A percentile compares a stretch with the other conserved stretches of the same genome.
phyloP scores from a whole-genome alignment of 1,139 yeast species.

The Lizanozyma gosingica region DNA sequence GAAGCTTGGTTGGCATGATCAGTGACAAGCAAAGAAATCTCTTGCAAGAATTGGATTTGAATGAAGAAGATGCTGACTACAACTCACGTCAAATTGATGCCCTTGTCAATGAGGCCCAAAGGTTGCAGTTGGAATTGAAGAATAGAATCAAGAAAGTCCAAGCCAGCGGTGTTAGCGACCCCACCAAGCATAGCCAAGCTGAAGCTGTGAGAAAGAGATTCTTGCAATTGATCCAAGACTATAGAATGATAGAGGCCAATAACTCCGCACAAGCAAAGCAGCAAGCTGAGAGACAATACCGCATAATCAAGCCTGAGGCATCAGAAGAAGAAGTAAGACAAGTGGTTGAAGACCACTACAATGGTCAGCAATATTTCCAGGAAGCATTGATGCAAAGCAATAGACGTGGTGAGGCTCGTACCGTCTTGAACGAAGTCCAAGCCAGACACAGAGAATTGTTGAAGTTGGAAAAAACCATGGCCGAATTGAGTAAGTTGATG shows the following conservation, averaged over 20 bases:
- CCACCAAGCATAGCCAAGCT: constrained; percentile 82
- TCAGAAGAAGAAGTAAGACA: constrained; percentile 74
- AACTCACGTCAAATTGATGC: constrained; percentile 71
- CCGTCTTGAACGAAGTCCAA: constrained; percentile 93
- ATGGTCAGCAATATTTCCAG: constrained; percentile 86
- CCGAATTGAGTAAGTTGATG: constrained; percentile 89
- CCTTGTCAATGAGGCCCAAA: constrained; percentile 69
- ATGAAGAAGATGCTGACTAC: constrained; percentile 67
- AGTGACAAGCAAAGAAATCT: constrained; percentile 76
- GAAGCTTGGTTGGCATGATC: constrained; percentile 65
- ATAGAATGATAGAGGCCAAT: constrained; percentile 78
- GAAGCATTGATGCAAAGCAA: constrained; percentile 88
- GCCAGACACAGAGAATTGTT: constrained; percentile 92
- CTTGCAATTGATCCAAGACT: constrained; percentile 76
- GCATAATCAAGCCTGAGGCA: constrained; percentile 89
- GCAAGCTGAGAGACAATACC: constrained; percentile 90
- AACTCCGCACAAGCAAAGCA: constrained; percentile 78
- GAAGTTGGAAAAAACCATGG: constrained; percentile 92
- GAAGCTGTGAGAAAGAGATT: constrained; percentile 83
- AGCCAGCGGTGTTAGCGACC: constrained; percentile 60
- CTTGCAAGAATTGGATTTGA: constrained; percentile 66
- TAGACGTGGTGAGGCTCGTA: constrained; percentile 94
- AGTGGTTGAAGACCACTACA: constrained; percentile 70
- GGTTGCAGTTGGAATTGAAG: constrained; percentile 69
- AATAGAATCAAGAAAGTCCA: constrained; percentile 70